Evolutionary conservation across 2,329 filamentous ascomycete species (phyloP).

Genomic region (Septoria petroselini): DNA sequence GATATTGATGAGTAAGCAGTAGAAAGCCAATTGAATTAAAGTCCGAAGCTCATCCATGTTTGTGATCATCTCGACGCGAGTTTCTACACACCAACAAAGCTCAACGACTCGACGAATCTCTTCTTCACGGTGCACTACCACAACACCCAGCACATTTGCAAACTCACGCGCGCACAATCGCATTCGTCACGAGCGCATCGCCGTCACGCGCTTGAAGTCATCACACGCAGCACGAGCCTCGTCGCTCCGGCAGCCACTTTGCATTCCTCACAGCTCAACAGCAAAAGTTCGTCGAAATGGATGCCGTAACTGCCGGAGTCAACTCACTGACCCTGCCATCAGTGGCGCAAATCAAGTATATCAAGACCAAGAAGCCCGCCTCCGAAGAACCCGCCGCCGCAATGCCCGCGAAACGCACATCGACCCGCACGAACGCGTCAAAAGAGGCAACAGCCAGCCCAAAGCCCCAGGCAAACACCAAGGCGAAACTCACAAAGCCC

Average conservation of each 20-base stretch:
- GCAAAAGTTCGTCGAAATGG: slow-evolving; percentile 11
- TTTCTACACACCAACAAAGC: neutral
- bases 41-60: slow-evolving; percentile 4
- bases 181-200: neutral
- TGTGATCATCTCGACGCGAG: slow-evolving; percentile 5
- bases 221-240: slow-evolving; percentile 5
- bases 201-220: neutral
- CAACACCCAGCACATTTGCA: neutral
- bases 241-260: slow-evolving; percentile 10
- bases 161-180: neutral
- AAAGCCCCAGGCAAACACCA: slow-evolving; percentile 33
- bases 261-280: slow-evolving; percentile 11
- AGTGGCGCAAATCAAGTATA: slow-evolving; percentile 35
- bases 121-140: neutral
- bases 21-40: neutral
- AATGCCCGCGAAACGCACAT: slow-evolving; percentile 26
- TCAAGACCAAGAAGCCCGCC: slow-evolving; percentile 30
- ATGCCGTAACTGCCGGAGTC: neutral
- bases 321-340: neutral
- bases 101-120: neutral
- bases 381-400: slow-evolving; percentile 19
- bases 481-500: slow-evolving; percentile 31
- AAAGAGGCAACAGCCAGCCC: slow-evolving; percentile 17
- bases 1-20: neutral
- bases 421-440: slow-evolving; percentile 19